A percentile compares a stretch with the other conserved stretches of the same genome.
phyloP scores from a whole-genome alignment of 2,329 filamentous ascomycete genomes.

The Cytospora paraplurivora region DNA sequence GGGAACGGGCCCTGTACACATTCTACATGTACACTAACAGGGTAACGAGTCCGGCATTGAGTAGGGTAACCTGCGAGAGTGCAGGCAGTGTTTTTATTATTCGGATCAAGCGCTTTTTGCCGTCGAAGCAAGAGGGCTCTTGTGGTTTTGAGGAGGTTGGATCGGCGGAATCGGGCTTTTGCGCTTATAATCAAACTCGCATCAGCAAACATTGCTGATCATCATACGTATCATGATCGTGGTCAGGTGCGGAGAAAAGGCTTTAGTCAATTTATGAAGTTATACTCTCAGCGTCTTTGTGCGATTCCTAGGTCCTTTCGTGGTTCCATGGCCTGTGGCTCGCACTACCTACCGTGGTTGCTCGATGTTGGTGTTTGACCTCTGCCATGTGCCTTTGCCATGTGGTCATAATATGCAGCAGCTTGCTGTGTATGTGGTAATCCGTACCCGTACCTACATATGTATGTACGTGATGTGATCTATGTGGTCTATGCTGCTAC shows the following conservation, averaged over 20 bases:
- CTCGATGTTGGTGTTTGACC: not conserved
- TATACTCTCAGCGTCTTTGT: not conserved
- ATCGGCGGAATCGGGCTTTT: conserved; percentile 19
- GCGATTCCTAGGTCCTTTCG: not conserved
- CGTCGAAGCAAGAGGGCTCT: not conserved
- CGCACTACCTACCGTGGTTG: no score
- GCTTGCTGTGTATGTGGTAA: not conserved
- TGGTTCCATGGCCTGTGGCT: no score
- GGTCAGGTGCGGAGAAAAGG: conserved; percentile 6
- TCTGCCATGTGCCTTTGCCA: not conserved
- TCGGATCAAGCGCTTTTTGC: conserved; percentile 1
- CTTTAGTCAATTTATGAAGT: conserved; percentile 13
- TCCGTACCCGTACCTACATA: not conserved
- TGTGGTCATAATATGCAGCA: not conserved
- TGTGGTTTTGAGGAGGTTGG: conserved; percentile 22
- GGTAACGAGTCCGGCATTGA: conserved; percentile 7
- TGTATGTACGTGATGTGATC: not conserved
- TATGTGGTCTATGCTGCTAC: not conserved
- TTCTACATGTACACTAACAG: conserved; percentile 27
- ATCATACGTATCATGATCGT: not conserved
- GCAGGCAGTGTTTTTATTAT: conserved; percentile 15
- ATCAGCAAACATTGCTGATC: conserved; percentile 4
- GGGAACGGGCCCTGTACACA: conserved; percentile 18
- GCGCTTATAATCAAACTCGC: conserved; percentile 11
- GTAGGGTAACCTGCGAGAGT: conserved; percentile 12